Conservation (phyloP, 2,329 filamentous ascomycete species). For the Aspergillus floridensis region DNA sequence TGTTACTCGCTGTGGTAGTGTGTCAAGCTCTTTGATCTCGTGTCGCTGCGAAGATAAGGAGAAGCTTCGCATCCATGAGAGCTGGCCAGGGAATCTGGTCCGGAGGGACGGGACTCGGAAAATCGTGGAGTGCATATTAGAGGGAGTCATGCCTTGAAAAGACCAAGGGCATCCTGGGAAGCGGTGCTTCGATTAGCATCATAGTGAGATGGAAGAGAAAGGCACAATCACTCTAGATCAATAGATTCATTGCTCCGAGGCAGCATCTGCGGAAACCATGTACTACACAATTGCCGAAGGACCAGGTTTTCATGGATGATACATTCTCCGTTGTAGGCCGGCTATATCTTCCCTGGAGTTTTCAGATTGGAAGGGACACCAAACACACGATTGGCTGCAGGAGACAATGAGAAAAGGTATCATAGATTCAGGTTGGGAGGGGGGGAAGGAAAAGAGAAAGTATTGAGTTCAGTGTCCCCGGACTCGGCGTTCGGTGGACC, state of each 20-base stretch:
- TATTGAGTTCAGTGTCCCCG: neutral
- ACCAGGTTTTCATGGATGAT: neutral
- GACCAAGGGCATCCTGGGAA: neutral
- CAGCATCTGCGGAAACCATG: neutral
- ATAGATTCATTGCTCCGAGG: neutral
- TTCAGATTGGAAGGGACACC: too few relatives aligned
- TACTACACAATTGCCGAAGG: neutral
- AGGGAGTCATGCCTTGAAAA: too few relatives aligned
- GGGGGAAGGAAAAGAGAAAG: neutral
- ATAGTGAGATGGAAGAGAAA: neutral
- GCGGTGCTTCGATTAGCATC: neutral
- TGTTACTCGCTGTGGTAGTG: constrained; percentile 52
- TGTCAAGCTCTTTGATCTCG: constrained; percentile 47
- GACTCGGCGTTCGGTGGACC: neutral
- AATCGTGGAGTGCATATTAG: constrained; percentile 21
- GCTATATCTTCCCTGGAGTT: too few relatives aligned
- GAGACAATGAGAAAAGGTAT: too few relatives aligned
- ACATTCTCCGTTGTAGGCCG: neutral
- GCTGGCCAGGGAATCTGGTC: constrained; percentile 11
- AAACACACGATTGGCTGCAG: too few relatives aligned
- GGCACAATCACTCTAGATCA: neutral
- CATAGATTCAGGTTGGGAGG: too few relatives aligned
- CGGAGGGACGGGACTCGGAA: constrained; percentile 13
- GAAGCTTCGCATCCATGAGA: constrained; percentile 36
- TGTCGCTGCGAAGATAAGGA: constrained; percentile 38